Conservation (phyloP, 148 eudicot species). For the Persicaria tinctoria region DNA sequence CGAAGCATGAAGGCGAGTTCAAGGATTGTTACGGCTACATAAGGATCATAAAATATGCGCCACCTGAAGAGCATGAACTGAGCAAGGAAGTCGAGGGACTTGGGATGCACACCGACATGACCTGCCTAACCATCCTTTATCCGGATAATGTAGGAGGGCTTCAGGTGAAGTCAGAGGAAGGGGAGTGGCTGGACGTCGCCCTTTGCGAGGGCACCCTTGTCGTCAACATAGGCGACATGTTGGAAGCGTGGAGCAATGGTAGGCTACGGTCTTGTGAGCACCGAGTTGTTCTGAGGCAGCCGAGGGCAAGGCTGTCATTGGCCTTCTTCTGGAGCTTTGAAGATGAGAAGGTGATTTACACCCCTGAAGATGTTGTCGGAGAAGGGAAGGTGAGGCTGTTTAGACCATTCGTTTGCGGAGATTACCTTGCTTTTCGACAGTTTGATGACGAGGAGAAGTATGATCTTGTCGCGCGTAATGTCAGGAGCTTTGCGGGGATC, state of each 20-base stretch:
- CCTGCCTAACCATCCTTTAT: slow-evolving; percentile 74
- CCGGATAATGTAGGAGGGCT: slow-evolving; percentile 79
- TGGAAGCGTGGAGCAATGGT: slow-evolving; percentile 93
- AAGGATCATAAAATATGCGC: slow-evolving; percentile 64
- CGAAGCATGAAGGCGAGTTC: slow-evolving; percentile 42
- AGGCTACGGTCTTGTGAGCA: slow-evolving; percentile 74
- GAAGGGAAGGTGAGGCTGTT: slow-evolving; percentile 42
- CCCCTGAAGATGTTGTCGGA: slow-evolving; percentile 72
- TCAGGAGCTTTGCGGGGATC: slow-evolving; percentile 68
- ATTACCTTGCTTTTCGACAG: slow-evolving; percentile 64
- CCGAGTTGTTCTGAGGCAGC: slow-evolving; percentile 54
- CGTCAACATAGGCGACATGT: slow-evolving; percentile 78
- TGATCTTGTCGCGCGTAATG: slow-evolving; percentile 79
- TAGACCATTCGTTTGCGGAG: slow-evolving; percentile 46
- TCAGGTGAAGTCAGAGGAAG: slow-evolving; percentile 64
- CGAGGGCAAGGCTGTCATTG: slow-evolving; percentile 46
- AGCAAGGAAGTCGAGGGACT: slow-evolving; percentile 63
- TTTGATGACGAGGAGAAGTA: slow-evolving; percentile 62
- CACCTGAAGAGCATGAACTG: slow-evolving; percentile 31
- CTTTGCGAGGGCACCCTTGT: slow-evolving; percentile 59
- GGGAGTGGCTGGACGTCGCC: slow-evolving; percentile 52
- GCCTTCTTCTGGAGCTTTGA: slow-evolving; percentile 89
- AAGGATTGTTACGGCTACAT: slow-evolving; percentile 63
- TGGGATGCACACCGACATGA: slow-evolving; percentile 86
- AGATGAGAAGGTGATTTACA: slow-evolving; percentile 59